These are phyloP conservation scores for Trametes cubensis DNA, from an alignment of 768 basidiomycete genomes.

Conservation along the genomic window DNA sequence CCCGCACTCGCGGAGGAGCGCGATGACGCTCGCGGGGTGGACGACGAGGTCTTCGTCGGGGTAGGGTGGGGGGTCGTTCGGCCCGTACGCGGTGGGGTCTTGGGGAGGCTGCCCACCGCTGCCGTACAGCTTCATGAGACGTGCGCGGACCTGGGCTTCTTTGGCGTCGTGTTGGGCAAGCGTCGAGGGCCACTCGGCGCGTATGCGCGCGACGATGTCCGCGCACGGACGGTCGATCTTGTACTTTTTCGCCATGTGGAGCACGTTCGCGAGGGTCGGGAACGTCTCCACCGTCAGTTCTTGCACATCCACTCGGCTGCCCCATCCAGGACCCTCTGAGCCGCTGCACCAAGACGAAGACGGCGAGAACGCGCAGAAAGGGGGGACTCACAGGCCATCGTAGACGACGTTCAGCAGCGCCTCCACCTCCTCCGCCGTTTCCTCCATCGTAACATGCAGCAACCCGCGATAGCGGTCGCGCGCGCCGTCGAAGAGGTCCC, in stretches of 20 bases:
- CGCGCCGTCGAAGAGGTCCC: slow-evolving; percentile 27
- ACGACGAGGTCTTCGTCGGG: slow-evolving; percentile 26
- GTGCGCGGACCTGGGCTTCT: slow-evolving; percentile 24
- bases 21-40: slow-evolving; percentile 30
- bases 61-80: neutral
- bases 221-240: slow-evolving; percentile 34
- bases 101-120: slow-evolving; percentile 1
- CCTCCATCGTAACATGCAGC: slow-evolving; percentile 29
- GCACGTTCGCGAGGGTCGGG: slow-evolving; percentile 26
- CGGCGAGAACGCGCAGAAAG: neutral
- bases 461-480: slow-evolving; percentile 26
- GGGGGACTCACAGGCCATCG: slow-evolving; percentile 30
- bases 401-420: slow-evolving; percentile 31
- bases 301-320: slow-evolving; percentile 27
- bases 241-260: slow-evolving; percentile 38
- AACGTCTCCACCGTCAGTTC: slow-evolving; percentile 25
- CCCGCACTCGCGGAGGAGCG: slow-evolving; percentile 30
- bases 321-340: neutral
- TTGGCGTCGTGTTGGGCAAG: slow-evolving; percentile 31
- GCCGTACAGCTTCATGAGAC: slow-evolving; percentile 5
- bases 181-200: slow-evolving; percentile 37
- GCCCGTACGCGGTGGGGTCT: neutral
- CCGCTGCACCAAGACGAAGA: neutral
- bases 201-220: slow-evolving; percentile 34
- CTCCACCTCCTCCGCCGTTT: slow-evolving; percentile 32